Percentiles rank a stretch among this genome's conserved stretches.
phyloP scores from a whole-genome alignment of 2,329 filamentous ascomycete genomes.

The Botryosphaeria dothidea region DNA sequence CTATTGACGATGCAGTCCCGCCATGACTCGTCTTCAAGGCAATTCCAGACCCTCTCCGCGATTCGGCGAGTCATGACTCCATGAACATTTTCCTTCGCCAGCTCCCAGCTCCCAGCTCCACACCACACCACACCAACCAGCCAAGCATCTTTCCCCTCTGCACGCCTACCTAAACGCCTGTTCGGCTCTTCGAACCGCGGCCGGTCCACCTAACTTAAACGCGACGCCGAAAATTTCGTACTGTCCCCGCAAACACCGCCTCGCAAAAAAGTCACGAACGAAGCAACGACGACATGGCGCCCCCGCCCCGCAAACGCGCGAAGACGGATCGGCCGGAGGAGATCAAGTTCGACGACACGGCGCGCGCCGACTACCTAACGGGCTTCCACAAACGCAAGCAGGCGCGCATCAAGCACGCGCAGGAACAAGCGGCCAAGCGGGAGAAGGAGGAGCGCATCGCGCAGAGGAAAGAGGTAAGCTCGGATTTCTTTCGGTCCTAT shows the following conservation, averaged over 20 bases:
- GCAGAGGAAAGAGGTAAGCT: slow-evolving; percentile 71
- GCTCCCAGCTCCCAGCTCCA: not conserved
- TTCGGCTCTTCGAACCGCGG: not conserved
- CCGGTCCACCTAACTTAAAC: no score
- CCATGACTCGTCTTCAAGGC: no score
- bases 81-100: slow-evolving; percentile 8
- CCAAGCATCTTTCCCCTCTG: no score
- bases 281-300: slow-evolving; percentile 21
- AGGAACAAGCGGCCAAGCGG: slow-evolving; percentile 75
- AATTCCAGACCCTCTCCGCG: slow-evolving; percentile 6
- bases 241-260: no score
- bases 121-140: not conserved
- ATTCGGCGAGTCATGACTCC: not conserved
- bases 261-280: not conserved
- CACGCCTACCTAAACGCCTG: not conserved
- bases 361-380: slow-evolving; percentile 84
- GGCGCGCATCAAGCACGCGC: slow-evolving; percentile 79
- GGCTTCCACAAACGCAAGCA: slow-evolving; percentile 97
- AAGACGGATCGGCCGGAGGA: slow-evolving; percentile 64
- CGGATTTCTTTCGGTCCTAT: not conserved
- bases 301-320: slow-evolving; percentile 31
- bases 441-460: slow-evolving; percentile 75
- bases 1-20: no score
- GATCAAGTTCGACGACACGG: slow-evolving; percentile 78
- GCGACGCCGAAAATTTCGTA: no score